Base-by-base conservation (phyloP, 495 filamentous ascomycete genomes). In the Podospora tetraspora region DNA sequence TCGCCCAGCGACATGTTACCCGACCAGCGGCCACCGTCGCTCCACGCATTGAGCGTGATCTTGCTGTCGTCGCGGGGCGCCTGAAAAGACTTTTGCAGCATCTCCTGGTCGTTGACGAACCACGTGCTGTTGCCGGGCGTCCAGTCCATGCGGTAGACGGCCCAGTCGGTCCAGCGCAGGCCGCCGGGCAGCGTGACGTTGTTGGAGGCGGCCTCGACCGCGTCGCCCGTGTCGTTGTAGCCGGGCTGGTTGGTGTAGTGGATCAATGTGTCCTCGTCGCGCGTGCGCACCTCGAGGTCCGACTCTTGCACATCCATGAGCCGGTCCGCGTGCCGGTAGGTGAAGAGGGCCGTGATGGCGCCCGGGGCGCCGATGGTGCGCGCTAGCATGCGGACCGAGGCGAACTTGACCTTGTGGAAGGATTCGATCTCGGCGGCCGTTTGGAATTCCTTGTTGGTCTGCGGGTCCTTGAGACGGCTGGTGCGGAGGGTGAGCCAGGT, bases 221-320 rank as follows among this genome's bases (percentile, higher is more conserved):
- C 75, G 24, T 83, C 78, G n/a, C 86, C 87, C 2, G 71, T 64
- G 12, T 74, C 69, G 57, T 70, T 79, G 68, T 76, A 77, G 3
- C 79, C 84, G 0, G 91, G 91, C 73, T 94, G 91, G 73, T 94
- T 94, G 52, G 90, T 91, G 77, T 89, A 92, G 70, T 88, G 88
- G 22, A 91, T 79, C 5, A 79, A 79, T 63, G 85, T 74, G 3
- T 75, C 73, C 0, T 86, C 82, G 66, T 88, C 89, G 2, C 76
- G 77, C 0, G 90, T 92, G 19, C 90, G 81, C 67, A 92, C 87
- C 73, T 96, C 92, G 57, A 95, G 84, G 72, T 95, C 92, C 0
- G 88, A 87, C 77, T 94, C 91, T 71, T 91, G 88, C 34, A 88
- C 85, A 13, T 76, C 56, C 27, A 71, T 64, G 21, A 83, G 78